Evolutionary conservation across 768 basidiomycete species (phyloP).

Genomic region (Scleroderma citrinum): DNA sequence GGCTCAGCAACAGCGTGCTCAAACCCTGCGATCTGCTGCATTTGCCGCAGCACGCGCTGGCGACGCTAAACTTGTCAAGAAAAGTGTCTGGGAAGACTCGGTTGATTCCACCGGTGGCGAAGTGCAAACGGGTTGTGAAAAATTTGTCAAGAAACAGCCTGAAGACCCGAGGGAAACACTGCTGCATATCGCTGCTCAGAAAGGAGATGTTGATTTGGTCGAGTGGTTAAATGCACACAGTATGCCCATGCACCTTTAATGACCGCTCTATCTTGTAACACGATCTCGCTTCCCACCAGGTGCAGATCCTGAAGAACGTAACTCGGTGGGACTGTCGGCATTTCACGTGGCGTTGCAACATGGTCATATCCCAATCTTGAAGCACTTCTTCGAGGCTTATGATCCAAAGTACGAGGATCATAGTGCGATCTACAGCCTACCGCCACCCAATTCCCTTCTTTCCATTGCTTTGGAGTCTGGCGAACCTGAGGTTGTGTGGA

Average conservation of each 20-base stretch:
- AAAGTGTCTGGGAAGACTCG: constrained; percentile 60
- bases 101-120: constrained; percentile 74
- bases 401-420: constrained; percentile 50
- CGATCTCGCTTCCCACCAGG: constrained; percentile 35
- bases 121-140: constrained; percentile 49
- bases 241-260: constrained; percentile 33
- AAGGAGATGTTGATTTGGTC: constrained; percentile 52
- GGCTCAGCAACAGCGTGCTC: constrained; percentile 42
- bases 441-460: constrained; percentile 40
- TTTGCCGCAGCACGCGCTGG: constrained; percentile 62
- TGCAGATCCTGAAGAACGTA: constrained; percentile 67
- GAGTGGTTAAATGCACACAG: constrained; percentile 71
- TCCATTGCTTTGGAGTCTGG: constrained; percentile 53
- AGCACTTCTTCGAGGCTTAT: constrained; percentile 58
- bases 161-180: constrained; percentile 62
- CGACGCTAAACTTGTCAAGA: constrained; percentile 48
- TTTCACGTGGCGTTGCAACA: constrained; percentile 59
- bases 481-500: constrained; percentile 60
- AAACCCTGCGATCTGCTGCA: constrained; percentile 51
- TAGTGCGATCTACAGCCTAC: constrained; percentile 40
- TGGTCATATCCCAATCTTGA: constrained; percentile 47
- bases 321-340: constrained; percentile 51
- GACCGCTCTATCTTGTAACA: constrained; percentile 13
- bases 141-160: constrained; percentile 40
- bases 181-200: constrained; percentile 56